Base-by-base conservation (phyloP, 495 filamentous ascomycete genomes). In the Podospora comata region DNA sequence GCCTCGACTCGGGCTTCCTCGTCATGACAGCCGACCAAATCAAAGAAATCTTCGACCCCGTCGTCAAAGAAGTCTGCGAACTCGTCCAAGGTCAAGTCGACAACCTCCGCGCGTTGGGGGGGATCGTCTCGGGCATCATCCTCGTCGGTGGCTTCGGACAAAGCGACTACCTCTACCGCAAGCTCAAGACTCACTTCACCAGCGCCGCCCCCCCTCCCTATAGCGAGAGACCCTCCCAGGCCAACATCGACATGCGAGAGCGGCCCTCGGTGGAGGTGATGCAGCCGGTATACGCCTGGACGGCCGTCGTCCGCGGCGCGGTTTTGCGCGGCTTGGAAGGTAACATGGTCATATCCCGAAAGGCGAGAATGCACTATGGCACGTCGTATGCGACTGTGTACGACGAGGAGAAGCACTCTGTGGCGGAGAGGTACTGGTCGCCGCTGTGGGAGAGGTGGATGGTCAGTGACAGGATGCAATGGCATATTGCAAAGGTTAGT, bases 371-470 rank as follows among this genome's bases (percentile, higher is more conserved):
- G 83, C 88, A 91, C 77, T 92, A 92, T 75, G 90, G 90, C n/a
- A 92, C 90, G 9, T 88, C 85, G 55, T 91, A 91, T 77, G 90
- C 90, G 1, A 91, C 90, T 0, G 88, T 89, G 7, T 92, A 89
- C 75, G 89, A 91, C 68, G 89, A 88, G 69, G 79, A 85, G 64
- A 90, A 87, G 67, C 90, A 92, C 73, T 81, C 83, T 18, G 83
- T 90, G 6, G 81, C 76, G 32, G 90, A 92, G 69, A 76, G 90
- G 53, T 92, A 92, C 71, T 92, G 90, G 90, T 86, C 83, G 66
- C 90, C 90, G 15, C 70, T 92, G 48, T 92, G 90, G 90, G 90
- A 92, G 77, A 75, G 90, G 34, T 92, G 89, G 89, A 92, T 92
- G 90, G 88, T 92, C 18, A 86, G 82, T 65, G 90, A 92, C 77